Evolutionary conservation across 2,329 filamentous ascomycete genomes (phyloP), one percentile per base, ranked within the genome.

Genomic region (Aspergillus awamori): DNA sequence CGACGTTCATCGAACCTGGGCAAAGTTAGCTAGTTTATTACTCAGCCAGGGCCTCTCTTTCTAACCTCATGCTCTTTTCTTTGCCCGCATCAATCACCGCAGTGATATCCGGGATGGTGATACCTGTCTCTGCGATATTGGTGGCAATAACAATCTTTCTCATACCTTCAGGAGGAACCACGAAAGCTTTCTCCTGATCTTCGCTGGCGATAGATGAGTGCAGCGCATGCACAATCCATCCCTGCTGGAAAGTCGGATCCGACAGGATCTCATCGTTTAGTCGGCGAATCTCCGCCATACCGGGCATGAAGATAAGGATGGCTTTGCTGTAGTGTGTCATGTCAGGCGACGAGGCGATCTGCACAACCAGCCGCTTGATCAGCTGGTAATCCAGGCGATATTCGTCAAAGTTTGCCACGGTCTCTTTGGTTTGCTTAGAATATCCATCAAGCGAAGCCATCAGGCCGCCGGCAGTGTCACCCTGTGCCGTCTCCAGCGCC

Each of bases 51-150:
- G 8, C 5, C 36, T 10, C 2, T 39, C 15, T 7, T 17, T 41
- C 56, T 13, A 64, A 78, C 71, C 77, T 84, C 94, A 97, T 97
- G 76, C 97, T 94, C 67, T 96, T 93, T 77, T 98, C 94, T 76
- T 97, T 98, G 59, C 95, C 95, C 0, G 93, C 93, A 75, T 99
- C 95, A 61, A 99, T 90, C 49, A 99, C 95, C 69, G 93, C 97
- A 0, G 95, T 98, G 30, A 99, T 92, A 73, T 99, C 95, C 1
- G 95, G 95, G 66, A 99, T 99, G 0, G 95, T 99, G 72, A 99
- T 97, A 80, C 95, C 95, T 0, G 95, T 99, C 76, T 99, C 95
- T 4, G 95, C 95, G 74, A 99, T 99, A 72, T 99, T 99, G 13
- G 95, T 99, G 1, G 95, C 93, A 58, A 99, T 84, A 2, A 99